These are phyloP conservation scores for Ceratonia siliqua DNA, from an alignment of 306 rosid genomes.

Conservation along the genomic window DNA sequence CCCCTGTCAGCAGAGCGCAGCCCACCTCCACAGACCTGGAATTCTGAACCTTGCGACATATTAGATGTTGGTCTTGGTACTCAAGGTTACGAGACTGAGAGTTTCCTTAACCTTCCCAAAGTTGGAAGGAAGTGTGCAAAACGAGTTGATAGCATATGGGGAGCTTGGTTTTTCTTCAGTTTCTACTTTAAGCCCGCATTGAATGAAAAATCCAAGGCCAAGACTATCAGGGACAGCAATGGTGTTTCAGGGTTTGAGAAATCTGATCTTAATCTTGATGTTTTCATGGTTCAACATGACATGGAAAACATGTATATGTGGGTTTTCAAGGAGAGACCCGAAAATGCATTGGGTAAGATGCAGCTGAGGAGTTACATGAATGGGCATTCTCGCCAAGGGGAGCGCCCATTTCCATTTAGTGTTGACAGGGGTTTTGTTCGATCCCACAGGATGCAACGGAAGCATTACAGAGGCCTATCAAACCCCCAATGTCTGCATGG, in stretches of 20 bases:
- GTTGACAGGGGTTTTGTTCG: slow-evolving; percentile 85
- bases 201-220: slow-evolving; percentile 79
- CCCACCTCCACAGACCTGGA: slow-evolving; percentile 77
- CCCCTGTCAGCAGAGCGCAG: slow-evolving; percentile 85
- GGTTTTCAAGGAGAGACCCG: slow-evolving; percentile 97
- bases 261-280: slow-evolving; percentile 86
- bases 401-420: slow-evolving; percentile 83
- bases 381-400: slow-evolving; percentile 98
- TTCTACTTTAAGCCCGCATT: slow-evolving; percentile 84
- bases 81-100: slow-evolving; percentile 78
- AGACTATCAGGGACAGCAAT: slow-evolving; percentile 66
- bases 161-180: slow-evolving; percentile 96
- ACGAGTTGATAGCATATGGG: slow-evolving; percentile 90
- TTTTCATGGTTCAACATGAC: slow-evolving; percentile 96
- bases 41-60: slow-evolving; percentile 68
- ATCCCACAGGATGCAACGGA: slow-evolving; percentile 95
- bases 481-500: slow-evolving; percentile 97
- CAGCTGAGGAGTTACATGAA: slow-evolving; percentile 98
- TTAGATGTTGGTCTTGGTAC: slow-evolving; percentile 82
- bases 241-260: slow-evolving; percentile 78
- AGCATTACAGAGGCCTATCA: slow-evolving; percentile 90
- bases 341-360: slow-evolving; percentile 95
- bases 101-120: slow-evolving; percentile 63
- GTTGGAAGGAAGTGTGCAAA: slow-evolving; percentile 69
- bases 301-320: slow-evolving; percentile 99